These are phyloP conservation scores for Sarocladium kiliense DNA, from an alignment of 2,329 filamentous ascomycete genomes.

Conservation along the genomic window DNA sequence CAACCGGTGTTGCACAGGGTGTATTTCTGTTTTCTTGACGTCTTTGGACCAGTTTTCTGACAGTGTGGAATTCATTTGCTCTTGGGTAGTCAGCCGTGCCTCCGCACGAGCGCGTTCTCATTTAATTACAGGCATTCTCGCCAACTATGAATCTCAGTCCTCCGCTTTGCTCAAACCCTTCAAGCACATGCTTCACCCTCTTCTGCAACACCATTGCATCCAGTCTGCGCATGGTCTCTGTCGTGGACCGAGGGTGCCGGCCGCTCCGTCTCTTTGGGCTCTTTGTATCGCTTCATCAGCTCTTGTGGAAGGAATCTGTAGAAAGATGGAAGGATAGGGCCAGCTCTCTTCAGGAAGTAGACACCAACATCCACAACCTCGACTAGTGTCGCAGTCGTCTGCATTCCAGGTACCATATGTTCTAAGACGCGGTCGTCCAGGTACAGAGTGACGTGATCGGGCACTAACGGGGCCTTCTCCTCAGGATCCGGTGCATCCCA, in stretches of 20 bases:
- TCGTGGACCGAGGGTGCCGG: constrained; percentile 22
- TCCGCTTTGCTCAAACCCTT: no score
- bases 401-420: constrained; percentile 60
- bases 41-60: neutral
- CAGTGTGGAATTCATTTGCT: neutral
- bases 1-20: neutral
- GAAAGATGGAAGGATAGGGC: constrained; percentile 54
- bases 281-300: constrained; percentile 62
- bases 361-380: constrained; percentile 54
- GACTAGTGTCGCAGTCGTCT: constrained; percentile 50
- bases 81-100: neutral
- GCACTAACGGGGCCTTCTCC: neutral
- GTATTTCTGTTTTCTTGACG: neutral
- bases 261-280: constrained; percentile 41
- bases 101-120: neutral
- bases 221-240: neutral
- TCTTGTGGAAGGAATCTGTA: constrained; percentile 63
- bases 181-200: no score
- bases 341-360: constrained; percentile 57
- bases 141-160: no score
- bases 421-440: constrained; percentile 22
- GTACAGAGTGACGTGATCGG: neutral
- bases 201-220: no score
- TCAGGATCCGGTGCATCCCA: constrained; percentile 30
- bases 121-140: neutral